A percentile compares a stretch with the other conserved stretches of the same genome.
These are phyloP conservation scores for Xerocomus amazonicus DNA, from an alignment of 1,284 basidiomycete species.

Conservation along the genomic window DNA sequence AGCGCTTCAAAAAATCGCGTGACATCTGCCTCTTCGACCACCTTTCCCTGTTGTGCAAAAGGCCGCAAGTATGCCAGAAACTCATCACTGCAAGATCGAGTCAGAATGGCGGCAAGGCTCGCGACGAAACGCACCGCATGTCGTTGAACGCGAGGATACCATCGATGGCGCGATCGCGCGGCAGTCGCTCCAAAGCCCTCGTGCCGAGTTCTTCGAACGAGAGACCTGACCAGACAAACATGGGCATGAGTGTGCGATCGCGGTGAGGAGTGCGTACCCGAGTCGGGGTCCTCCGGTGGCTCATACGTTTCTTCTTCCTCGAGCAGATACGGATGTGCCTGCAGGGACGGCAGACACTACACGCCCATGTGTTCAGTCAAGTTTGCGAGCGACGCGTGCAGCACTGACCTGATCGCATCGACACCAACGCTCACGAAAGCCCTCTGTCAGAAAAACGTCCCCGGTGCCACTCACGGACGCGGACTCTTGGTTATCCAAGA, in stretches of 20 bases:
- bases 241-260: background rate
- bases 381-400: background rate
- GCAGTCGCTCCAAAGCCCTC: constrained; percentile 65
- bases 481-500: constrained; percentile 30
- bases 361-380: constrained; percentile 2
- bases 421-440: constrained; percentile 73
- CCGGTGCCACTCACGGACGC: constrained; percentile 42
- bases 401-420: constrained; percentile 53
- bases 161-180: constrained; percentile 72
- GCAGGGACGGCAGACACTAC: constrained; percentile 56
- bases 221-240: constrained; percentile 41
- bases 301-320: constrained; percentile 79
- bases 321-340: constrained; percentile 54
- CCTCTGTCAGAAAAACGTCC: constrained; percentile 69
- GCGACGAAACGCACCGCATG: constrained; percentile 54
- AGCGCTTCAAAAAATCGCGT: constrained; percentile 60
- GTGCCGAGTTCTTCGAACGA: constrained; percentile 77
- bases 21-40: constrained; percentile 73
- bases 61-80: constrained; percentile 70
- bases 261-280: constrained; percentile 39
- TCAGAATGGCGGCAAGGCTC: background rate
- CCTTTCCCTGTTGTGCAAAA: constrained; percentile 71
- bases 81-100: constrained; percentile 48
- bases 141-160: constrained; percentile 77
- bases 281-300: constrained; percentile 79